Evolutionary conservation across 2,329 filamentous ascomycete genomes (phyloP), one percentile per base, ranked within the genome.

Genomic region (Trichoderma afroharzianum): DNA sequence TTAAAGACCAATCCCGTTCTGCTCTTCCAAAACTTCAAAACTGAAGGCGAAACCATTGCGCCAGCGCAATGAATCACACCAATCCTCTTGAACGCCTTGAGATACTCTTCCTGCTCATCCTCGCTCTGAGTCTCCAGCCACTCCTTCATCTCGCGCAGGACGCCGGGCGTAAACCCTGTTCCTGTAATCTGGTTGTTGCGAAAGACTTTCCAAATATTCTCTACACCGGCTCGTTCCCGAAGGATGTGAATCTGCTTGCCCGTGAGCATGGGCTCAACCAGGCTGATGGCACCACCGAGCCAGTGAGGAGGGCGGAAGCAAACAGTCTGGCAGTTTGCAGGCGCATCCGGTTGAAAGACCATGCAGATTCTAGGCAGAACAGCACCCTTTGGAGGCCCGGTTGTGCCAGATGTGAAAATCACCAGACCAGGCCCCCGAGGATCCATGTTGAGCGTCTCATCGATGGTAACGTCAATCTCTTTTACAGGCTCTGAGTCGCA

Each of bases 341-440:
- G 32, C 2, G 64, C 71, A 7, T 71, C 50, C 0, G 59, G 61
- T 3, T 43, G 24, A 18, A 63, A 66, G 2, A 50, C 47, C 21
- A 72, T 61, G 58, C 63, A 74, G 15, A 50, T 50, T 18, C 72
- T 55, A 3, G 74, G 74, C 74, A 97, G 83, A 24, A 93, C 86
- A 1, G 94, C 92, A 72, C 81, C 83, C 74, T 86, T 86, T 4
- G 85, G 83, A 0, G 80, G 75, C 5, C 83, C 83, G 0, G 84
- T 85, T 12, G 84, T 86, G 18, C 85, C 85, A 72, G 83, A 85
- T 21, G 84, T 86, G 75, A 86, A 86, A 24, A 85, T 78, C 58
- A 86, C 92, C 92, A 76, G 36, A 1, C 75, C 75, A 0, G 75
- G 75, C 1, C 75, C 71, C 4, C 30, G 14, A 1, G 69, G 61